These are phyloP conservation scores for Moesziomyces sp. DNA, from an alignment of 1,284 basidiomycete species.

Conservation along the genomic window DNA sequence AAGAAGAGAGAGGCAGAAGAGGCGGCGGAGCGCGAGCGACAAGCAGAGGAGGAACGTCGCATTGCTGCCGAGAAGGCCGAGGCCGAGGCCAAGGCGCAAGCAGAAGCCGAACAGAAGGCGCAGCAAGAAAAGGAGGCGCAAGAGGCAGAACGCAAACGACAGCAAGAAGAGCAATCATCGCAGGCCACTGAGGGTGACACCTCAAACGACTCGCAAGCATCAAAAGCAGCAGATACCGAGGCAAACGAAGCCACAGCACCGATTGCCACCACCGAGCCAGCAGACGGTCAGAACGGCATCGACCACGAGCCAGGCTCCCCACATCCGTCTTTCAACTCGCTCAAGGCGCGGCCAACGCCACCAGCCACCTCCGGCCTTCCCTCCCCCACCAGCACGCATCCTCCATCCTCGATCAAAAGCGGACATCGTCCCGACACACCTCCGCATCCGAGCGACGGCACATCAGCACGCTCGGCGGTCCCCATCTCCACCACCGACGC, in stretches of 20 bases:
- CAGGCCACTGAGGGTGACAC: conserved; percentile 1
- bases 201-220: background rate
- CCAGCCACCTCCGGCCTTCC: conserved; percentile 52
- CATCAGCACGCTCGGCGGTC: background rate
- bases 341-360: conserved; percentile 56
- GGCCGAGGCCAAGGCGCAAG: conserved; percentile 16
- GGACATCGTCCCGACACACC: conserved; percentile 30
- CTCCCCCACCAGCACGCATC: conserved; percentile 43
- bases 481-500: conserved; percentile 21
- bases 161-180: conserved; percentile 12
- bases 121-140: conserved; percentile 21
- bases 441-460: conserved; percentile 4
- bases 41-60: conserved; percentile 18
- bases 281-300: conserved; percentile 12
- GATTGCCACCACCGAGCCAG: conserved; percentile 11
- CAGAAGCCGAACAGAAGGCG: conserved; percentile 10
- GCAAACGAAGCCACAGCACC: background rate
- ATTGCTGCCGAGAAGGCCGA: conserved; percentile 33
- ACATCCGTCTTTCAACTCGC: conserved; percentile 57
- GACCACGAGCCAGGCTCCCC: conserved; percentile 43
- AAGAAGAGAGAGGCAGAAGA: conserved; percentile 31
- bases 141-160: conserved; percentile 13
- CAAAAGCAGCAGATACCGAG: background rate
- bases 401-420: conserved; percentile 41
- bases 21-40: conserved; percentile 33